A percentile compares a stretch with the other conserved stretches of the same genome.
phyloP scores from a whole-genome alignment of 1,139 yeast species.

The Nakaseomyces nivariensis region DNA sequence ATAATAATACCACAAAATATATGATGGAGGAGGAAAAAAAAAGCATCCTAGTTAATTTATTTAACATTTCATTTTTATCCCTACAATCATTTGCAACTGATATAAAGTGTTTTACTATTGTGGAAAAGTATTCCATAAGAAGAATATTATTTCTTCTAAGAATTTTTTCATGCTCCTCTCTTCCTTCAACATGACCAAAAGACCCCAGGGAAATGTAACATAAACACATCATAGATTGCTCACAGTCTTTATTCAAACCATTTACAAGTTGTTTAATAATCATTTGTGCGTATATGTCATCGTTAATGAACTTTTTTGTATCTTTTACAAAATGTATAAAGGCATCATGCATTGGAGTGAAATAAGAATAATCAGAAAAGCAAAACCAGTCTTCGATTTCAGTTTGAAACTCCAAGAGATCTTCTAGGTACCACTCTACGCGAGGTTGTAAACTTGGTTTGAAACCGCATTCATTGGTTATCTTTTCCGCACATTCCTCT shows the following conservation, averaged over 20 bases:
- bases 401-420: slow-evolving; percentile 33
- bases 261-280: slow-evolving; percentile 7
- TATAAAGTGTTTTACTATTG: slow-evolving; percentile 15
- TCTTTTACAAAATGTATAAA: slow-evolving; percentile 16
- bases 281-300: slow-evolving; percentile 13
- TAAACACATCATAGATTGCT: slow-evolving; percentile 11
- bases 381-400: slow-evolving; percentile 63
- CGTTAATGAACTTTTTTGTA: slow-evolving; percentile 15
- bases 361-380: slow-evolving; percentile 35
- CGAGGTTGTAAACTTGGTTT: slow-evolving; percentile 30
- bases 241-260: slow-evolving; percentile 4
- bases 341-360: slow-evolving; percentile 12
- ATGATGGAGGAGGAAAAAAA: slow-evolving; percentile 43
- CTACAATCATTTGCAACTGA: slow-evolving; percentile 20
- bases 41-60: slow-evolving; percentile 23
- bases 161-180: slow-evolving; percentile 12
- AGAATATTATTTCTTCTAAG: slow-evolving; percentile 19
- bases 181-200: slow-evolving; percentile 9
- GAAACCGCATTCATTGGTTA: slow-evolving; percentile 17
- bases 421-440: slow-evolving; percentile 40
- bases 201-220: slow-evolving; percentile 23
- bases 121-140: slow-evolving; percentile 9
- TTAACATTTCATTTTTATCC: slow-evolving; percentile 16
- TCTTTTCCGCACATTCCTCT: slow-evolving; percentile 31
- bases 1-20: slow-evolving; percentile 35